Conservation (phyloP, 1,139 yeast genomes). For the Candida glucosophila region DNA sequence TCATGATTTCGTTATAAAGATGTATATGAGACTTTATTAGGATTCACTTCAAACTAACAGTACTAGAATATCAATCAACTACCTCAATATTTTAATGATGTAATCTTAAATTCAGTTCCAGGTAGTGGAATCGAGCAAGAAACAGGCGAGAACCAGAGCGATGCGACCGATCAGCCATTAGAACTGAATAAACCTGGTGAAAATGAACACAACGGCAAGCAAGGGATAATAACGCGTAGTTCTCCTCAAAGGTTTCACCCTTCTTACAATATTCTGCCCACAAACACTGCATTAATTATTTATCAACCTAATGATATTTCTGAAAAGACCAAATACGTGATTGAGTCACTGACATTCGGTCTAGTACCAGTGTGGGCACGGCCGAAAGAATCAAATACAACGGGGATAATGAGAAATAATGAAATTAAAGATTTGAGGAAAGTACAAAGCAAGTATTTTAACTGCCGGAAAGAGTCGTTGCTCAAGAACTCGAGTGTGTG, state of each 20-base stretch:
- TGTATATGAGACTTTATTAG: background rate
- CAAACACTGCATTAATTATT: slow-evolving; percentile 26
- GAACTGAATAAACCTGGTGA: background rate
- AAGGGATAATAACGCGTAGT: background rate
- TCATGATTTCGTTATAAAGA: too few species aligned
- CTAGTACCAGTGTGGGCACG: slow-evolving; percentile 35
- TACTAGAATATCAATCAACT: slow-evolving; percentile 19
- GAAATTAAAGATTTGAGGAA: slow-evolving; percentile 24
- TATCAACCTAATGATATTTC: slow-evolving; percentile 11
- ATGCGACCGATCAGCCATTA: slow-evolving; percentile 1
- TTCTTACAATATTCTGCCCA: slow-evolving; percentile 36
- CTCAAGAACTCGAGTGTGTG: slow-evolving; percentile 38
- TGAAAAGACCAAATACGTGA: slow-evolving; percentile 10
- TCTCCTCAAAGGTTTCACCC: slow-evolving; percentile 9
- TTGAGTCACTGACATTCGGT: slow-evolving; percentile 37
- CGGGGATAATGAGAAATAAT: slow-evolving; percentile 11
- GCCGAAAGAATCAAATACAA: slow-evolving; percentile 21
- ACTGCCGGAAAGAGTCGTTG: slow-evolving; percentile 57
- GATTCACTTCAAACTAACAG: slow-evolving; percentile 7
- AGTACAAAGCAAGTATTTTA: slow-evolving; percentile 35
- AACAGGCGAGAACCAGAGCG: background rate
- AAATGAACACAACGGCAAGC: background rate
- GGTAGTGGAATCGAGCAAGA: slow-evolving; percentile 1
- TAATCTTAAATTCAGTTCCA: slow-evolving; percentile 13
- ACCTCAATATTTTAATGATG: slow-evolving; percentile 21